A percentile compares a stretch with the other conserved stretches of the same genome.
Evolutionary conservation across 306 rosid species (phyloP).

Genomic region (Quercus engelmannii): DNA sequence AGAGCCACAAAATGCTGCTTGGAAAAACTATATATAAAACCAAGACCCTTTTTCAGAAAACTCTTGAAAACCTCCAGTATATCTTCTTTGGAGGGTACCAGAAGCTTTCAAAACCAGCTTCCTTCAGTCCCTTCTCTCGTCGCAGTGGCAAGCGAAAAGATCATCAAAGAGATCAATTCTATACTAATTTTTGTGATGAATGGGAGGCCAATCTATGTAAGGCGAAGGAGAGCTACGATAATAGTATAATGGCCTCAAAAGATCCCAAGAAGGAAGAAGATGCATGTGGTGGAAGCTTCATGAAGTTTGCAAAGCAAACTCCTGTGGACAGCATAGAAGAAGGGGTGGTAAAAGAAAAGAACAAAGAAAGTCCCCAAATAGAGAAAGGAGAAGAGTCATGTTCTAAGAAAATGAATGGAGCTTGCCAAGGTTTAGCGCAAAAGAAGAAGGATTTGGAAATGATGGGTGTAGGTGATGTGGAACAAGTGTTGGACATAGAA

Average conservation of each 20-base stretch:
- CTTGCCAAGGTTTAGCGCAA: slow-evolving; percentile 41
- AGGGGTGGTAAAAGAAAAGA: slow-evolving; percentile 34
- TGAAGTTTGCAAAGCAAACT: slow-evolving; percentile 24
- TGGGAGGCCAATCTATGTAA: slow-evolving; percentile 53
- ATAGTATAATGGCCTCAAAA: slow-evolving; percentile 15
- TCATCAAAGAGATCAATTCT: slow-evolving; percentile 45
- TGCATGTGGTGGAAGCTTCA: slow-evolving; percentile 24
- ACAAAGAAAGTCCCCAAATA: slow-evolving; percentile 19
- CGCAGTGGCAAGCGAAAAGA: slow-evolving; percentile 33
- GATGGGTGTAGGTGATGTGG: slow-evolving; percentile 69
- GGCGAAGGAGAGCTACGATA: slow-evolving; percentile 27
- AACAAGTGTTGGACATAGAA: slow-evolving; percentile 82
- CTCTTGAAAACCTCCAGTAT: slow-evolving; percentile 45
- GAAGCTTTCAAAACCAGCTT: slow-evolving; percentile 60
- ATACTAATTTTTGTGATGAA: slow-evolving; percentile 63
- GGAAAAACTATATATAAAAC: slow-evolving; percentile 53
- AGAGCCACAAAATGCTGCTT: slow-evolving; percentile 59
- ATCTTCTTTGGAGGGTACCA: slow-evolving; percentile 58
- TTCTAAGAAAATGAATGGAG: slow-evolving; percentile 22
- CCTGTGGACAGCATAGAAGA: slow-evolving; percentile 35
- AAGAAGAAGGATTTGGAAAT: slow-evolving; percentile 81
- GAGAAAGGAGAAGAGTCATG: slow-evolving; percentile 37
- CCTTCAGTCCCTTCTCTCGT: slow-evolving; percentile 50
- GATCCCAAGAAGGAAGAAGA: slow-evolving; percentile 39
- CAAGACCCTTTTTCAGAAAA: slow-evolving; percentile 41